A percentile compares a stretch with the other conserved stretches of the same genome.
phyloP scores from a whole-genome alignment of 768 basidiomycete species.

The Cytidiella melzeri region DNA sequence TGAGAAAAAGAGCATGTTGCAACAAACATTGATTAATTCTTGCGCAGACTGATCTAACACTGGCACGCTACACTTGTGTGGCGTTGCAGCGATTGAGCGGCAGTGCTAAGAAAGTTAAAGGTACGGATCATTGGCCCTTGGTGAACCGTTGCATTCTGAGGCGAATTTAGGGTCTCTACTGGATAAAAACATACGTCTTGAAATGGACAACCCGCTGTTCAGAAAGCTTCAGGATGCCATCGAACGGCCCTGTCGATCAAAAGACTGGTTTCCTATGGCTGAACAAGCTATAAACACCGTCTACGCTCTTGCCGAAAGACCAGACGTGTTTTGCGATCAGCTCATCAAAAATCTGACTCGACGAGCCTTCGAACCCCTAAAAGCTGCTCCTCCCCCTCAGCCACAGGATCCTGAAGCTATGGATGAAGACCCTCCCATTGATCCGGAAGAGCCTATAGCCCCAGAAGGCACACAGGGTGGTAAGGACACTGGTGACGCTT shows the following conservation, averaged over 20 bases:
- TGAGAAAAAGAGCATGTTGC: neutral
- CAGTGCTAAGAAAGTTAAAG: slow-evolving; percentile 96
- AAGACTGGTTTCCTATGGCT: slow-evolving; percentile 95
- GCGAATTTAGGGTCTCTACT: slow-evolving; percentile 63
- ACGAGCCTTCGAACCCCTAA: slow-evolving; percentile 51
- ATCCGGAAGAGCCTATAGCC: slow-evolving; percentile 4
- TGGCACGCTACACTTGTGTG: slow-evolving; percentile 91
- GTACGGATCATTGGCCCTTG: slow-evolving; percentile 30
- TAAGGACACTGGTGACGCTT: slow-evolving; percentile 71
- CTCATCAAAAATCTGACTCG: slow-evolving; percentile 79
- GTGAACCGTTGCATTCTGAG: neutral
- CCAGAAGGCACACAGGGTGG: slow-evolving; percentile 11
- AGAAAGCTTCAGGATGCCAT: slow-evolving; percentile 75
- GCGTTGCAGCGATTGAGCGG: slow-evolving; percentile 90
- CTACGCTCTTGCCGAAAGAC: slow-evolving; percentile 91
- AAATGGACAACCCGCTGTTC: slow-evolving; percentile 87
- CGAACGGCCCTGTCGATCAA: slow-evolving; percentile 71
- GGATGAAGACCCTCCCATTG: slow-evolving; percentile 40
- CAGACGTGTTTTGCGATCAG: slow-evolving; percentile 73
- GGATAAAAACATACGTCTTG: slow-evolving; percentile 79
- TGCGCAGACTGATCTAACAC: slow-evolving; percentile 71
- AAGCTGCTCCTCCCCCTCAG: slow-evolving; percentile 5
- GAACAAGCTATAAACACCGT: slow-evolving; percentile 97
- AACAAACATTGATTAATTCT: neutral
- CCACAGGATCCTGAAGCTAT: slow-evolving; percentile 44